Evolutionary conservation across 208 protist species (phyloP).

Genomic region (Crithidia expoeki): DNA sequence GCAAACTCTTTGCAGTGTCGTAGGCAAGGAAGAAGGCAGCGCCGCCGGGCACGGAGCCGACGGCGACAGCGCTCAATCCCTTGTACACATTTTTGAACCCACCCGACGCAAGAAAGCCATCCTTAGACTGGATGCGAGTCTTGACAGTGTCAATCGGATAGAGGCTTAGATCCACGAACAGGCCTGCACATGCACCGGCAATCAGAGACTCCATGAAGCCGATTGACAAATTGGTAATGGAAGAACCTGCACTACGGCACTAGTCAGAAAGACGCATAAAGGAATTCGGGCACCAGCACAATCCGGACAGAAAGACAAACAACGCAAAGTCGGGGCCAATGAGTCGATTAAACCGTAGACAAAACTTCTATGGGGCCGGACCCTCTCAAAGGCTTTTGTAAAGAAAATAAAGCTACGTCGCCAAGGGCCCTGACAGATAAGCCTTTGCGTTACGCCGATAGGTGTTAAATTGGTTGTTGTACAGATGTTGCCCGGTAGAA

Average conservation of each 20-base stretch:
- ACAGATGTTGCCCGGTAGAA: too few species aligned
- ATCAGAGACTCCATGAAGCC: constrained; percentile 72
- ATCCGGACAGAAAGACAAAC: too few species aligned
- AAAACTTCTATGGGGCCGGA: too few species aligned
- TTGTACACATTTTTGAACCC: constrained; percentile 88
- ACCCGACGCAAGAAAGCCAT: constrained; percentile 79
- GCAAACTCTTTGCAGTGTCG: constrained; percentile 39
- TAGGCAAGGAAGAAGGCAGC: constrained; percentile 92
- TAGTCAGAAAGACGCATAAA: not conserved
- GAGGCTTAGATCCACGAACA: constrained; percentile 88
- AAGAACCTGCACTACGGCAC: too few species aligned
- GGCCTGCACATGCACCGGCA: constrained; percentile 84
- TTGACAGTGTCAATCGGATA: constrained; percentile 95
- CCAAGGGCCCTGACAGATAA: too few species aligned
- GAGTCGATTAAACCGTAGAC: too few species aligned
- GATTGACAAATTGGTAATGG: not conserved
- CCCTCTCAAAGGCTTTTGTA: too few species aligned
- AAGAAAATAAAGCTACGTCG: too few species aligned
- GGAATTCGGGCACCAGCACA: not conserved
- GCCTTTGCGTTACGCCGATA: too few species aligned
- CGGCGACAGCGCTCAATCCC: constrained; percentile 79
- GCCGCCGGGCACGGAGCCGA: constrained; percentile 90
- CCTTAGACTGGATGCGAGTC: constrained; percentile 85
- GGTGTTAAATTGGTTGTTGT: too few species aligned
- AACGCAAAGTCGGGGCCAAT: too few species aligned